These are phyloP conservation scores for Globisporangium emineosum DNA, from an alignment of 352 stramenopile genomes.

Conservation along the genomic window DNA sequence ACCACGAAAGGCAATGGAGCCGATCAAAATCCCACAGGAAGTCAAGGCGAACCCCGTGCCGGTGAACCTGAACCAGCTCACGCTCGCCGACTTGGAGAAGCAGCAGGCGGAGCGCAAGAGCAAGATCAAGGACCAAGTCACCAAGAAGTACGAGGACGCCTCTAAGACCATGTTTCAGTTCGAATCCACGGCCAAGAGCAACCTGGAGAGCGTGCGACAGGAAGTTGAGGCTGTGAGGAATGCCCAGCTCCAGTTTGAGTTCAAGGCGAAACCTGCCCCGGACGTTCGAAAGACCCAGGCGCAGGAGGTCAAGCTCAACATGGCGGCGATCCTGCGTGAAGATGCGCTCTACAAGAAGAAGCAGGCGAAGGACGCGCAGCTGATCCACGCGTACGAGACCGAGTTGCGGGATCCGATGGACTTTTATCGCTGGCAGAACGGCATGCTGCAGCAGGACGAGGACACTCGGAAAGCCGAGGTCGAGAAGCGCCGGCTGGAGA, in stretches of 20 bases:
- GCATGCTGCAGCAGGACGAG: constrained; percentile 84
- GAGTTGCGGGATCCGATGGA: constrained; percentile 89
- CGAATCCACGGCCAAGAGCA: constrained; percentile 74
- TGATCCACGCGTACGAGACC: constrained; percentile 86
- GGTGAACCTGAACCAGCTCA: constrained; percentile 59
- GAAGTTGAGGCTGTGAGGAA: constrained; percentile 67
- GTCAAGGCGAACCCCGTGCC: constrained; percentile 72
- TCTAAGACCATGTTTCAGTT: constrained; percentile 70
- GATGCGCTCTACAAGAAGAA: constrained; percentile 91
- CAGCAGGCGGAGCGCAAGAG: constrained; percentile 52
- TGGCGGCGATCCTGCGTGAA: constrained; percentile 89
- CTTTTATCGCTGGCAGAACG: constrained; percentile 88
- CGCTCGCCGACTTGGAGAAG: constrained; percentile 57
- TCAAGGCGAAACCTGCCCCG: constrained; percentile 72
- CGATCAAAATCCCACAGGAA: constrained; percentile 75
- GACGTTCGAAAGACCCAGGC: constrained; percentile 25
- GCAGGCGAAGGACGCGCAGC: constrained; percentile 85
- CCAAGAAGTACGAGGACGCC: constrained; percentile 75
- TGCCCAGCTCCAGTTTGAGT: constrained; percentile 63
- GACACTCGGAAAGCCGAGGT: constrained; percentile 63
- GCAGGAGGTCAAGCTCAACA: constrained; percentile 81
- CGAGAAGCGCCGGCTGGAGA: constrained; percentile 74
- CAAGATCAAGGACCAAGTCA: constrained; percentile 49
- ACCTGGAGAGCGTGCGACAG: constrained; percentile 56
- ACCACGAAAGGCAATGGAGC: constrained; percentile 60